A percentile compares a stretch with the other conserved stretches of the same genome.
phyloP scores from a whole-genome alignment of 352 stramenopile genomes.

The Phytophthora multivora region DNA sequence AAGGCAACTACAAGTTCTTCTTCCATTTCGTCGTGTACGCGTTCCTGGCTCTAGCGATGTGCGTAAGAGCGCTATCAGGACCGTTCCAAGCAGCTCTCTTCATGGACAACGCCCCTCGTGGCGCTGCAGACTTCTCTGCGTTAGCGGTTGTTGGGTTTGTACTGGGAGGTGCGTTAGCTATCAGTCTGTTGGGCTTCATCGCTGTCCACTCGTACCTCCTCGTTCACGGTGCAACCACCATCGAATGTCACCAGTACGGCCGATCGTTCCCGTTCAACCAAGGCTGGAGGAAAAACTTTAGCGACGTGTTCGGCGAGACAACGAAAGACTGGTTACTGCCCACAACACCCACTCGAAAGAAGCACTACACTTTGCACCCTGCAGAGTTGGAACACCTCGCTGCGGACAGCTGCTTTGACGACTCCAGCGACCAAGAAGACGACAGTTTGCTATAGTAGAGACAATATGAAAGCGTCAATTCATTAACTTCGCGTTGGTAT shows the following conservation, averaged over 20 bases:
- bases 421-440: slow-evolving; percentile 57
- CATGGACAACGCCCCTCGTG: slow-evolving; percentile 19
- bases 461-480: slow-evolving; percentile 11
- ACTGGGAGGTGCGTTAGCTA: slow-evolving; percentile 63
- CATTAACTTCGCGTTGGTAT: slow-evolving; percentile 7
- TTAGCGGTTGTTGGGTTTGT: slow-evolving; percentile 73
- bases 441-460: slow-evolving; percentile 56
- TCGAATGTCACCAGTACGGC: slow-evolving; percentile 81
- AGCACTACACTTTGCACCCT: slow-evolving; percentile 42
- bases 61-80: slow-evolving; percentile 56
- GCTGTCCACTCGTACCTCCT: slow-evolving; percentile 76
- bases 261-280: slow-evolving; percentile 68
- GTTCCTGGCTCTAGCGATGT: slow-evolving; percentile 68
- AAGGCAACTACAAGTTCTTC: slow-evolving; percentile 90
- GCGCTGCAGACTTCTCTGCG: slow-evolving; percentile 39
- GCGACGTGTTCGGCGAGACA: slow-evolving; percentile 56
- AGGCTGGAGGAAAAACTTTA: slow-evolving; percentile 65
- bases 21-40: slow-evolving; percentile 85
- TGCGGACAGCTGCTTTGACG: slow-evolving; percentile 48
- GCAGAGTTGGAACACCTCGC: slow-evolving; percentile 54
- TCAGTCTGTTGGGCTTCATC: slow-evolving; percentile 79
- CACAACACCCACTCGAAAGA: slow-evolving; percentile 21
- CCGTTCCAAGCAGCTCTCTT: slow-evolving; percentile 49
- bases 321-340: slow-evolving; percentile 66
- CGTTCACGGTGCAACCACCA: slow-evolving; percentile 69